Base-by-base conservation (phyloP, 208 protist genomes). In the Leishmania tropica region DNA sequence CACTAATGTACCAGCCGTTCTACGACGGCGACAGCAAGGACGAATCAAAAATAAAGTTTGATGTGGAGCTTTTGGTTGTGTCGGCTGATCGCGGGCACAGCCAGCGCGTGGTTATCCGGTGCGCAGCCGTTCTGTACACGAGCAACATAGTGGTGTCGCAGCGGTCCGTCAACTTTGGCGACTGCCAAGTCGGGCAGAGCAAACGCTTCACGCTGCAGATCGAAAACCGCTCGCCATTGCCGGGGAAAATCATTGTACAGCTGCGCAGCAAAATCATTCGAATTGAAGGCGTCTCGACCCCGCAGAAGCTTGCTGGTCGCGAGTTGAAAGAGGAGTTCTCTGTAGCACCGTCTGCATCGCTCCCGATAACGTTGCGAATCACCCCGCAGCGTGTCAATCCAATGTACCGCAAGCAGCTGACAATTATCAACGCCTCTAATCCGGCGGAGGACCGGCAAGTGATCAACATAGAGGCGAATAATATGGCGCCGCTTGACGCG, bases 401-500 rank as follows among this genome's bases (percentile, higher is more conserved):
- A 5, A 96, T 89, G 67, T 97, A 97, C 75, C 83, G 88, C 31
- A 97, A 97, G 75, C 90, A 97, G 79, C 78, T 97, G 21, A 96
- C 88, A 6, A 93, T 97, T 60, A 87, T 93, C 68, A 97, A 97
- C 68, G 83, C 84, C 0, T 95, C 87, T 1, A 95, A 95, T 76
- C 89, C 91, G 15, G 85, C 84, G 24, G 94, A 93, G 48, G 94
- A 97, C 54, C 78, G 85, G 13, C 87, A 94, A 53, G 94, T 97
- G 72, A 85, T 97, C 58, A 97, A 94, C 56, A 95, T 97, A 53
- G 92, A 97, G 76, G 88, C 94, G 15, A 97, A 97, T 87, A 97
- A 97, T 78, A 94, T 96, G 90, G 87, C 93, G 4, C 94, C 91
- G 5, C 78, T 90, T 3, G 94, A 97, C 67, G 88, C 93, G 17